Evolutionary conservation across 2,329 filamentous ascomycete species (phyloP), one percentile per base, ranked within the genome.

Genomic region (Colletotrichum camelliae): DNA sequence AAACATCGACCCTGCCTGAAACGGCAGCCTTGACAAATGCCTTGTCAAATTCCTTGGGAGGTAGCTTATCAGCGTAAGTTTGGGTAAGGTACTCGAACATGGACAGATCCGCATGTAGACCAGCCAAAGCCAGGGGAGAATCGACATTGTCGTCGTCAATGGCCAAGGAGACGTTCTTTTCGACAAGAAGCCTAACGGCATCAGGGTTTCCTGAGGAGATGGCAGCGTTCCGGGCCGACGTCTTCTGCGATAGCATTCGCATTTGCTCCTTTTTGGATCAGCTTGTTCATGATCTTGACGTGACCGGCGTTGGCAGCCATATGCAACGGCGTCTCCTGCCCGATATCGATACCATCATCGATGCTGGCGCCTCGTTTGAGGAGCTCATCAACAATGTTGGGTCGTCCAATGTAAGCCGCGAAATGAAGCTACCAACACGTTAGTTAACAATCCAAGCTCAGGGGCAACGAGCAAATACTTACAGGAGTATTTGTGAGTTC

Each of bases 21-120:
- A 80, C 81, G 4, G 86, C 86, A 6, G 85, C 83, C n/a, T 80
- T 83, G 27, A 86, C 78, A 4, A 87, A 78, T 1, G 86, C 85
- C 35, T 82, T 85, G 60, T 82, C 83, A 52, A 84, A 87, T 67
- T 87, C 86, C 37, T 83, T 78, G 4, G 81, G 72, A 2, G 85
- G 84, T 0, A 87, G 76, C 66, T 84, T 85, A 12, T 84, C 82
- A 0, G 83, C 81, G 68, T 86, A 87, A n/a, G 83, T 81, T 12
- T 84, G 77, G 16, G 86, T 81, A 1, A 87, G 79, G 61, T 85
- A 87, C 12, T 86, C 82, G 52, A 87, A 85, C 81, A 87, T 86
- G 4, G 84, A 80, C 6, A 83, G 68, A 52, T 87, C 84, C 0
- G 85, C 83, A 12, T 86, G 77, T 15, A 82, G 77, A 2, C 85